phyloP scores from a whole-genome alignment of 768 basidiomycete species.

The Trametopsis cervina region DNA sequence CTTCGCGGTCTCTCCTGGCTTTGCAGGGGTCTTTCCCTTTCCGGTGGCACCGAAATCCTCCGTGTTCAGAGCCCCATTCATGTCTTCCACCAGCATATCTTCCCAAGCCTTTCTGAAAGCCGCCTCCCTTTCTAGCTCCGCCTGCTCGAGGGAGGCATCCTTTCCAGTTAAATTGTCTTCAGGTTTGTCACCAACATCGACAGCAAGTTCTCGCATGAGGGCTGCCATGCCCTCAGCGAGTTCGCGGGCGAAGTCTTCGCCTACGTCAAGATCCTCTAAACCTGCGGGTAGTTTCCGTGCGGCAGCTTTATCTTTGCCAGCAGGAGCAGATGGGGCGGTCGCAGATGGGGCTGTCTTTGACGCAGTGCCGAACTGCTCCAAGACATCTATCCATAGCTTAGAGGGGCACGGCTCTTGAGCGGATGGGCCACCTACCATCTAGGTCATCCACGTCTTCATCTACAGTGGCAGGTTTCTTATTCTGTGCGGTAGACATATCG shows the following conservation, averaged over 20 bases:
- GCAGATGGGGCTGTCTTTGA: conserved; percentile 13
- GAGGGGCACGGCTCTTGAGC: conserved; percentile 1
- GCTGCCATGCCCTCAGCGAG: conserved; percentile 39
- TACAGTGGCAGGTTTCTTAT: conserved; percentile 4
- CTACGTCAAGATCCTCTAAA: conserved; percentile 18
- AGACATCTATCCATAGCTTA: conserved; percentile 31
- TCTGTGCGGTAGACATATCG: conserved; percentile 5
- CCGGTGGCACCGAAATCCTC: conserved; percentile 10
- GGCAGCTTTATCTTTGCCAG: conserved; percentile 13
- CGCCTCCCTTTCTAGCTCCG: conserved; percentile 26
- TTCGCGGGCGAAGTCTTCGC: conserved; percentile 31
- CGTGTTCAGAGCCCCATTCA: conserved; percentile 34
- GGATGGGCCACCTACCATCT: conserved; percentile 41
- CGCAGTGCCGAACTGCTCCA: conserved; percentile 35
- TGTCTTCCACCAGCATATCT: conserved; percentile 57
- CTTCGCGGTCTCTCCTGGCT: not conserved
- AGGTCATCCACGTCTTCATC: conserved; percentile 68
- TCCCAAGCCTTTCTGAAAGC: conserved; percentile 62
- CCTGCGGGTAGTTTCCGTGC: not conserved
- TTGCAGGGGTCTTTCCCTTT: conserved; percentile 10
- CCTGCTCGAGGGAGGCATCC: conserved; percentile 18
- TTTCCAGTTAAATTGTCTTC: conserved; percentile 10
- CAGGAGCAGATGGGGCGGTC: conserved; percentile 12
- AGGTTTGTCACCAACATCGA: conserved; percentile 15
- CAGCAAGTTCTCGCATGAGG: conserved; percentile 33